These are phyloP conservation scores for Neospora caninum DNA, from an alignment of 169 alveolate genomes.

Conservation along the genomic window DNA sequence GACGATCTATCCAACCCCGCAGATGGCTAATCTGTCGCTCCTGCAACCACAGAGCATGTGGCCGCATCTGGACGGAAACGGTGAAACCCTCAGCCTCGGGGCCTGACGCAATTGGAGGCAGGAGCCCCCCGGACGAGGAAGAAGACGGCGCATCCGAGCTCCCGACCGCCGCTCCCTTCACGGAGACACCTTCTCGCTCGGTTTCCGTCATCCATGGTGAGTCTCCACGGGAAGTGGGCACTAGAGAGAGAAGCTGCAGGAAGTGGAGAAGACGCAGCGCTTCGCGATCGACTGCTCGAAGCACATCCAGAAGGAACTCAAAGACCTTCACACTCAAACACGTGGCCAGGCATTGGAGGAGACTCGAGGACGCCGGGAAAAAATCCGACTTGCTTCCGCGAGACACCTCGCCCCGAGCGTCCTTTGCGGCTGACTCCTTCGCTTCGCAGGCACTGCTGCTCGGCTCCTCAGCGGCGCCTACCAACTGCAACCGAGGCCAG, in stretches of 20 bases:
- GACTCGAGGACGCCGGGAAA: background rate
- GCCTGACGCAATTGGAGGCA: background rate
- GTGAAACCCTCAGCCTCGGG: background rate
- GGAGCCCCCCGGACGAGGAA: background rate
- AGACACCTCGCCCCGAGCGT: background rate
- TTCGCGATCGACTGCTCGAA: slow-evolving; percentile 25
- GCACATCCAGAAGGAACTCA: slow-evolving; percentile 49
- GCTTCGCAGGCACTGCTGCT: background rate
- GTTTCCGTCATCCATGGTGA: background rate
- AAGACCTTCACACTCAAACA: slow-evolving; percentile 48
- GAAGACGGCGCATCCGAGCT: too few species aligned
- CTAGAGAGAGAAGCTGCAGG: background rate
- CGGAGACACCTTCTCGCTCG: too few species aligned
- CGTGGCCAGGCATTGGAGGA: slow-evolving; percentile 42
- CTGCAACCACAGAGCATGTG: background rate
- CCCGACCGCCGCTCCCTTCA: too few species aligned
- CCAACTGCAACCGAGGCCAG: background rate
- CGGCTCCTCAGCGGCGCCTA: background rate
- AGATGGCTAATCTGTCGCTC: background rate
- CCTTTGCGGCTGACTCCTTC: background rate
- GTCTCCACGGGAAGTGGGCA: background rate
- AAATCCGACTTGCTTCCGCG: background rate
- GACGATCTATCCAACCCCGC: slow-evolving; percentile 22
- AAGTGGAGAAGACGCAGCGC: slow-evolving; percentile 41
- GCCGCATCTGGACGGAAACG: background rate